phyloP scores from a whole-genome alignment of 2,329 filamentous ascomycete genomes.

The Emergomyces africanus region DNA sequence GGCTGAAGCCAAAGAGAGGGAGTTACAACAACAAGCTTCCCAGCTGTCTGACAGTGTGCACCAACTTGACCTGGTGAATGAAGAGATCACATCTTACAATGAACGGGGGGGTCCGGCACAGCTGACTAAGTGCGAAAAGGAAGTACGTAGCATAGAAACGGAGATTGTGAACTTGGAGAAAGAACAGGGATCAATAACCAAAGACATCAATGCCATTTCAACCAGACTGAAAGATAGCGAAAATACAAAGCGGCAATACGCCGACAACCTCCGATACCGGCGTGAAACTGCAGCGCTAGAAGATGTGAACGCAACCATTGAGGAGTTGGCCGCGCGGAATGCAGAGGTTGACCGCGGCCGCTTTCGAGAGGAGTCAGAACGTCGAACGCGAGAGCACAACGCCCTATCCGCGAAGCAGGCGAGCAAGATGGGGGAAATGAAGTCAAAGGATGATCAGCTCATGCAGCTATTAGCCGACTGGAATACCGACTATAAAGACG shows the following conservation, averaged over 20 bases:
- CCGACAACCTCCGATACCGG: conserved; percentile 78
- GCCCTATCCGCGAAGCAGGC: conserved; percentile 59
- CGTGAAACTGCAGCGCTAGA: conserved; percentile 58
- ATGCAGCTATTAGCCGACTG: conserved; percentile 62
- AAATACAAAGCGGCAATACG: conserved; percentile 72
- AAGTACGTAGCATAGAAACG: conserved; percentile 55
- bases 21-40: conserved; percentile 57
- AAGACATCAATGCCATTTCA: conserved; percentile 63
- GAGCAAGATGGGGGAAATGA: conserved; percentile 63
- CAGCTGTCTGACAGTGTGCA: conserved; percentile 60
- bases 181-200: conserved; percentile 54
- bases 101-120: conserved; percentile 61
- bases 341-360: conserved; percentile 70
- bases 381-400: conserved; percentile 55
- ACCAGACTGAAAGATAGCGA: conserved; percentile 67
- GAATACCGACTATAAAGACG: conserved; percentile 75
- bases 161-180: conserved; percentile 53
- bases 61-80: conserved; percentile 61
- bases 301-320: conserved; percentile 55
- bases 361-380: conserved; percentile 55
- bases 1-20: conserved; percentile 59
- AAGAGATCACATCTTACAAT: conserved; percentile 68
- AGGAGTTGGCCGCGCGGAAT: conserved; percentile 61
- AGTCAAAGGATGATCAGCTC: conserved; percentile 72
- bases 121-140: conserved; percentile 54